These are phyloP conservation scores for Pyrenophora graminea DNA, from an alignment of 2,329 filamentous ascomycete species.

Conservation along the genomic window DNA sequence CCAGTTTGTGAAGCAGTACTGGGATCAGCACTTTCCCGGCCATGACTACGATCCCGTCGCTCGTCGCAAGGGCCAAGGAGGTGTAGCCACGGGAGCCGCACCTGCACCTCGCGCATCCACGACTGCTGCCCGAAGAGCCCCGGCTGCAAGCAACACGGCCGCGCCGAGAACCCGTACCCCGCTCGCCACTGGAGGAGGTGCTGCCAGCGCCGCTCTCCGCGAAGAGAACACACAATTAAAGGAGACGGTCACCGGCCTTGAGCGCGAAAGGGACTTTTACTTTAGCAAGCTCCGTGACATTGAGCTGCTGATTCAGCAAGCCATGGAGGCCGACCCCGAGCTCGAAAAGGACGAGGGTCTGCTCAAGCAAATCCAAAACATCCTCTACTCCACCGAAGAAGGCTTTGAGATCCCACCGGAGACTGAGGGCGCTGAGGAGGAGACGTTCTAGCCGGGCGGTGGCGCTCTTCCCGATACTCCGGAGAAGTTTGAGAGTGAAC, in stretches of 20 bases:
- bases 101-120: slow-evolving; percentile 57
- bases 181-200: slow-evolving; percentile 52
- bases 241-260: slow-evolving; percentile 91
- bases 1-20: slow-evolving; percentile 95
- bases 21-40: slow-evolving; percentile 97
- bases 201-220: slow-evolving; percentile 72
- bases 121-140: slow-evolving; percentile 49
- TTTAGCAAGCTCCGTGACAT: slow-evolving; percentile 98
- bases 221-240: slow-evolving; percentile 87
- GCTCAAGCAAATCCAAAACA: slow-evolving; percentile 93
- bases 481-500: slow-evolving; percentile 1
- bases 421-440: slow-evolving; percentile 74
- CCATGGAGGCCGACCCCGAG: slow-evolving; percentile 88
- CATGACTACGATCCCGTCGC: slow-evolving; percentile 92
- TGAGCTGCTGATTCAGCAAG: slow-evolving; percentile 89
- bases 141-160: slow-evolving; percentile 46
- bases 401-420: slow-evolving; percentile 86
- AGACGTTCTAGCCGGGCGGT: slow-evolving; percentile 50
- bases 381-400: slow-evolving; percentile 92
- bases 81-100: slow-evolving; percentile 55
- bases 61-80: slow-evolving; percentile 77
- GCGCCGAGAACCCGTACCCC: slow-evolving; percentile 49
- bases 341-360: slow-evolving; percentile 92
- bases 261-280: slow-evolving; percentile 98
- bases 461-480: slow-evolving; percentile 1